Conservation (phyloP, 768 basidiomycete species). For the Butyriboletus loyo region DNA sequence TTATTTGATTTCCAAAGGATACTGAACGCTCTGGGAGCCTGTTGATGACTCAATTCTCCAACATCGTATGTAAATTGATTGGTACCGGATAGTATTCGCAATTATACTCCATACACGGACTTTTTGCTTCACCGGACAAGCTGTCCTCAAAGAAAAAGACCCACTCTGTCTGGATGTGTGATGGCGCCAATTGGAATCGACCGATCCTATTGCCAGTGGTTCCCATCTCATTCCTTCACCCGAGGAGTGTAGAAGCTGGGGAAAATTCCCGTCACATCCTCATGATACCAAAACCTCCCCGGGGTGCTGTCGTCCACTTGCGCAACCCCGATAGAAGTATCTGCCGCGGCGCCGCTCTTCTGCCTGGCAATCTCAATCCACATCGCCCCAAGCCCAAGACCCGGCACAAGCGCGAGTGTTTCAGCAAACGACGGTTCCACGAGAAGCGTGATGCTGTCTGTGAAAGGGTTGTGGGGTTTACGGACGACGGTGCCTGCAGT, state of each 20-base stretch:
- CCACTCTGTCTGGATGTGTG: not conserved
- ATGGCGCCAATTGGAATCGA: not conserved
- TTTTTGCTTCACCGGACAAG: not conserved
- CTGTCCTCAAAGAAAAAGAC: not conserved
- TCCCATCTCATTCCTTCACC: not conserved
- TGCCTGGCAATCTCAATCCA: constrained; percentile 65
- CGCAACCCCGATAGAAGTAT: not conserved
- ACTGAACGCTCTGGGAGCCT: constrained; percentile 6
- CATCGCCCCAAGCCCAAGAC: constrained; percentile 61
- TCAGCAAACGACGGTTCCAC: constrained; percentile 45
- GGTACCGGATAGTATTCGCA: not conserved
- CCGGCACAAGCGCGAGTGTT: constrained; percentile 37
- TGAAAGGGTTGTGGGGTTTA: constrained; percentile 46
- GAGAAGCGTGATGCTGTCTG: constrained; percentile 59
- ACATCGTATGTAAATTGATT: constrained; percentile 9
- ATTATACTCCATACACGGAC: not conserved
- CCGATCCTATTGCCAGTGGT: not conserved
- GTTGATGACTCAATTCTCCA: not conserved
- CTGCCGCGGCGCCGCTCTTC: constrained; percentile 7
- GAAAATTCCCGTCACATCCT: constrained; percentile 49
- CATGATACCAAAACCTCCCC: constrained; percentile 55
- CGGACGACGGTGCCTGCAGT: constrained; percentile 1
- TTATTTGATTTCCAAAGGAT: constrained; percentile 24
- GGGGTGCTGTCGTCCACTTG: constrained; percentile 1
- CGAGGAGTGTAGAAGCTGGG: constrained; percentile 49